phyloP scores from a whole-genome alignment of 2,329 filamentous ascomycete species.

The Tricladium varicosporioides region DNA sequence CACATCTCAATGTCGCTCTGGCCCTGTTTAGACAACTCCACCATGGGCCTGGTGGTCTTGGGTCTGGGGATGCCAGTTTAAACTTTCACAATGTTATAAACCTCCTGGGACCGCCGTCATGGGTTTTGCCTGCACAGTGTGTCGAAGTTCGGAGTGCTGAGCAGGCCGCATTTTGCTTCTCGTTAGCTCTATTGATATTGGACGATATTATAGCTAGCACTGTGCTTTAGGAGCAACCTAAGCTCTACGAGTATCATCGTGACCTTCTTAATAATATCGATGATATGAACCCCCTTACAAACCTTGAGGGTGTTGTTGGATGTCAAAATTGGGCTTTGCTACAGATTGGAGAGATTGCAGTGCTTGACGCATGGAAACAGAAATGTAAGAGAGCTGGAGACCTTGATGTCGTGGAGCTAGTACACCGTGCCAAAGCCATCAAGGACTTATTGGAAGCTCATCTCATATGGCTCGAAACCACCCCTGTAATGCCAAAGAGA shows the following conservation, averaged over 20 bases:
- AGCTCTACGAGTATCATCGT: slow-evolving; percentile 42
- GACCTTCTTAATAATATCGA: slow-evolving; percentile 35
- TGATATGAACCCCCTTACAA: slow-evolving; percentile 36
- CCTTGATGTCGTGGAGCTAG: slow-evolving; percentile 45
- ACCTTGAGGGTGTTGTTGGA: slow-evolving; percentile 50
- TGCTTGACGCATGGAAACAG: slow-evolving; percentile 57
- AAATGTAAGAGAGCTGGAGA: slow-evolving; percentile 42
- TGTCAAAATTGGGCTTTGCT: slow-evolving; percentile 56
- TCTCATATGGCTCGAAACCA: slow-evolving; percentile 15
- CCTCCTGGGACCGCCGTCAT: slow-evolving; percentile 14
- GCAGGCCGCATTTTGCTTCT: slow-evolving; percentile 52
- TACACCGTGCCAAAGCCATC: slow-evolving; percentile 43
- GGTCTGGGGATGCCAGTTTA: slow-evolving; percentile 10
- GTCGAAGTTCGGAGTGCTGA: slow-evolving; percentile 38
- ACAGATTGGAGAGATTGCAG: slow-evolving; percentile 50
- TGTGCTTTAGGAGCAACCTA: slow-evolving; percentile 41
- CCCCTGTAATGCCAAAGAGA: slow-evolving; percentile 9
- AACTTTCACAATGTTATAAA: slow-evolving; percentile 19
- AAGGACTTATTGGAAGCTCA: slow-evolving; percentile 27
- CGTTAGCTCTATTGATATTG: slow-evolving; percentile 46
- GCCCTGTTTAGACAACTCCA: slow-evolving; percentile 46
- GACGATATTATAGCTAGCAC: slow-evolving; percentile 51
- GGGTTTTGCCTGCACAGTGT: slow-evolving; percentile 10
- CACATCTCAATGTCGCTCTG: slow-evolving; percentile 50
- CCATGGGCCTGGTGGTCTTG: slow-evolving; percentile 17